Percentiles rank a stretch among this genome's conserved stretches.
Conservation (phyloP, 352 stramenopile genomes). For the Globisporangium irregulare region DNA sequence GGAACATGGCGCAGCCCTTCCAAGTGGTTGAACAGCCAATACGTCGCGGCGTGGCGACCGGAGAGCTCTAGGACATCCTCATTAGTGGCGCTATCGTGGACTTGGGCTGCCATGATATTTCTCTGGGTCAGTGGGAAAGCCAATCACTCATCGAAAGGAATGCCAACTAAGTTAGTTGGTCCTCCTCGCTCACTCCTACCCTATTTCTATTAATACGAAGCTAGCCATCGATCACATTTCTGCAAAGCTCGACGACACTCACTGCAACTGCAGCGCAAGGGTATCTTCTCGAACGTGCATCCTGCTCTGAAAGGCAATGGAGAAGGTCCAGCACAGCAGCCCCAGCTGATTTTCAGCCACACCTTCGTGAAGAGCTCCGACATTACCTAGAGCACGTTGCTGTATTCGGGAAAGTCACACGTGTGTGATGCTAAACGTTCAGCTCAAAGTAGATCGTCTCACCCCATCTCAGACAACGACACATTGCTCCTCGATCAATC, state of each 20-base stretch:
- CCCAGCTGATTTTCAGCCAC: too few species aligned
- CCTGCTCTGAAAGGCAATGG: too few species aligned
- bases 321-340: too few species aligned
- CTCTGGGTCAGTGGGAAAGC: not conserved
- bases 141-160: not conserved
- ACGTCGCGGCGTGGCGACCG: conserved; percentile 21
- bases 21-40: conserved; percentile 34
- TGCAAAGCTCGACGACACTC: too few species aligned
- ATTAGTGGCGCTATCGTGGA: not conserved
- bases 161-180: too few species aligned
- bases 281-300: too few species aligned
- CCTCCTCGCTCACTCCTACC: too few species aligned
- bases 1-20: conserved; percentile 20
- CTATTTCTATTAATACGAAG: too few species aligned
- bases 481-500: not conserved
- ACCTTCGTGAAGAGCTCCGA: too few species aligned
- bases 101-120: not conserved
- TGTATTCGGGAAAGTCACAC: not conserved
- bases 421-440: not conserved
- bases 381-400: not conserved
- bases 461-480: not conserved
- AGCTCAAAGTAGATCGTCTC: not conserved
- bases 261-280: too few species aligned
- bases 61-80: not conserved
- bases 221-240: too few species aligned